Conservation (phyloP, 2,329 filamentous ascomycete genomes). For the Rosellinia necatrix region DNA sequence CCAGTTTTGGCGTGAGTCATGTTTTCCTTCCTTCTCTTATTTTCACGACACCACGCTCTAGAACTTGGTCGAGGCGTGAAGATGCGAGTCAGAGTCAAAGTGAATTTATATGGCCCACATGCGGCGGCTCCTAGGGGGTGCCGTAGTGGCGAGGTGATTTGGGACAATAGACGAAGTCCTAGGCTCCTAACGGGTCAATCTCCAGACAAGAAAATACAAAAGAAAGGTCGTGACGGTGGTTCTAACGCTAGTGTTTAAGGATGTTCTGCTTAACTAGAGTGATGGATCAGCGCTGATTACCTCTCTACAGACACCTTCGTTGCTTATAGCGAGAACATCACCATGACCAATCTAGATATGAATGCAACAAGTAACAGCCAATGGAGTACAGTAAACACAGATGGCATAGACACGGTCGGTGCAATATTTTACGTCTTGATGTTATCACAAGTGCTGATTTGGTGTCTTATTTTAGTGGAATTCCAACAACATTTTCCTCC, state of each 20-base stretch:
- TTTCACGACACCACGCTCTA: no score
- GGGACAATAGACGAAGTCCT: no score
- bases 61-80: no score
- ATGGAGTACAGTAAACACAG: slow-evolving; percentile 54
- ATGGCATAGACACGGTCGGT: slow-evolving; percentile 50
- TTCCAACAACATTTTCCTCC: slow-evolving; percentile 50
- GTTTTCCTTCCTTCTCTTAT: not conserved
- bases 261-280: not conserved
- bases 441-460: no score
- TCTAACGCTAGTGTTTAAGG: not conserved
- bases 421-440: no score
- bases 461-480: slow-evolving; percentile 44
- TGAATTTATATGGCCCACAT: not conserved
- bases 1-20: slow-evolving; percentile 52
- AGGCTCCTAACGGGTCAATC: no score
- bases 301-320: slow-evolving; percentile 35
- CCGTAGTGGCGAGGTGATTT: no score
- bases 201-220: no score
- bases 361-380: slow-evolving; percentile 51
- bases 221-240: no score
- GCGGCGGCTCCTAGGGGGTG: no score
- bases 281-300: not conserved
- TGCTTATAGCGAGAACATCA: slow-evolving; percentile 54
- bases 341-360: slow-evolving; percentile 58
- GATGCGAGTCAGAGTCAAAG: not conserved